A percentile compares a stretch with the other conserved stretches of the same genome.
These are phyloP conservation scores for Gossypium bickii DNA, from an alignment of 345 rosid species.

Conservation along the genomic window DNA sequence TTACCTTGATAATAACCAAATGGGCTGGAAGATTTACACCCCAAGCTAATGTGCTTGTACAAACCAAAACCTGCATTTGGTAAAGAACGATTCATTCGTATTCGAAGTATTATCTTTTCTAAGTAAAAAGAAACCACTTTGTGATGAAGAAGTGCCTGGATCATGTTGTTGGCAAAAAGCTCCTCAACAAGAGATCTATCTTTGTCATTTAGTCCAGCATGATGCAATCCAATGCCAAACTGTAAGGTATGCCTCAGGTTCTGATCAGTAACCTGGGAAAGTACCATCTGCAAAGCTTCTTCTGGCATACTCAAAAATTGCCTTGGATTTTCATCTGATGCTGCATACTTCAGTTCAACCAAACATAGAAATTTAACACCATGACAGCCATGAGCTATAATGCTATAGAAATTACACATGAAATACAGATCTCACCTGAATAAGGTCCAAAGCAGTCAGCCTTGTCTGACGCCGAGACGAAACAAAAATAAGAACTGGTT, in stretches of 20 bases:
- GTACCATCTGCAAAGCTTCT: conserved; percentile 91
- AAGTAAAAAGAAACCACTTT: conserved; percentile 11
- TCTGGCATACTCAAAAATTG: conserved; percentile 83
- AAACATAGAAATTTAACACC: conserved; percentile 18
- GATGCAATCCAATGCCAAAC: conserved; percentile 95
- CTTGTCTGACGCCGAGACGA: conserved; percentile 99
- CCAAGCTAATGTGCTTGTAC: conserved; percentile 97
- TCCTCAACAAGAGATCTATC: conserved; percentile 94
- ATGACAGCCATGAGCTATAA: conserved; percentile 6
- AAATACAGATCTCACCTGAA: conserved; percentile 57
- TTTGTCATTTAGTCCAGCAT: conserved; percentile 94
- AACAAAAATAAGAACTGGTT: conserved; percentile 94
- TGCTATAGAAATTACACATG: not conserved
- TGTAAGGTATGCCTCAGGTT: conserved; percentile 92
- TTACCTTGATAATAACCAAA: conserved; percentile 93
- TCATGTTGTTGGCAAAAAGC: conserved; percentile 91
- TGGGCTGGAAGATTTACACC: conserved; percentile 98
- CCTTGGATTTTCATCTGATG: conserved; percentile 93
- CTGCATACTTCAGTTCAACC: conserved; percentile 57
- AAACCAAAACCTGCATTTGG: conserved; percentile 66
- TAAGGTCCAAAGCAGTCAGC: conserved; percentile 95
- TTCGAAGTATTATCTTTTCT: conserved; percentile 4
- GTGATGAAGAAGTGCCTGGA: conserved; percentile 58
- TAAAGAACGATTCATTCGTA: not conserved
- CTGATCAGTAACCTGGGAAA: conserved; percentile 87